Conservation (phyloP, 192 early-diverging fungal species). For the Entomortierella beljakovae region DNA sequence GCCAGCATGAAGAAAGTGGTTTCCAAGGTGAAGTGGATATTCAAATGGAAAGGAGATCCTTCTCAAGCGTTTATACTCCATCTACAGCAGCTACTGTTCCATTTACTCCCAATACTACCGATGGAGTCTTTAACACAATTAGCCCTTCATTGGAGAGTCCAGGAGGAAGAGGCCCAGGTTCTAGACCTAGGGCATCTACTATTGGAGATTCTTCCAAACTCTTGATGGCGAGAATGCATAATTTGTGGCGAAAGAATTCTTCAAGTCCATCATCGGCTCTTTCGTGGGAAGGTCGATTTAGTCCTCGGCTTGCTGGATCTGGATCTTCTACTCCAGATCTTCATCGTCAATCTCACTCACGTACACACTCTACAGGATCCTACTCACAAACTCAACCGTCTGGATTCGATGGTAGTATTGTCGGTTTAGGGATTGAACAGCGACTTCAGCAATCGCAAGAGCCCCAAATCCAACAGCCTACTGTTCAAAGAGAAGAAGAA, state of each 20-base stretch:
- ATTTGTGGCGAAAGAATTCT: slow-evolving; percentile 7
- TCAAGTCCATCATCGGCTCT: background rate
- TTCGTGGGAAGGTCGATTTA: background rate
- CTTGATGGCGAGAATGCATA: slow-evolving; percentile 35
- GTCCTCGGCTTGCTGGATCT: background rate
- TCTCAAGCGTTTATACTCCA: background rate
- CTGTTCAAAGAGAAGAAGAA: no score
- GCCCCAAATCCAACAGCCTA: no score
- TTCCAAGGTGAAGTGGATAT: background rate
- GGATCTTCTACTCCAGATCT: background rate
- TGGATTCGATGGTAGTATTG: background rate
- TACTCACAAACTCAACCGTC: no score
- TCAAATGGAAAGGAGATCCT: background rate
- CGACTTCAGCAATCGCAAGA: background rate
- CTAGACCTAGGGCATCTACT: slow-evolving; percentile 15
- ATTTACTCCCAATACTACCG: background rate
- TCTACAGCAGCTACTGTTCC: background rate
- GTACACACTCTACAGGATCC: no score
- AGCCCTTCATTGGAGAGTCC: background rate
- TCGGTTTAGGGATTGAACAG: background rate
- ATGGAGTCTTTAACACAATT: background rate
- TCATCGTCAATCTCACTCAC: background rate
- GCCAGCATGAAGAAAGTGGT: background rate
- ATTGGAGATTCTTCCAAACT: slow-evolving; percentile 40
- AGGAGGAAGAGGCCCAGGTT: background rate